Percentiles rank a stretch among this genome's conserved stretches.
Evolutionary conservation across 371 early-diverging fungal species (phyloP).

Genomic region (Mucor sp.): DNA sequence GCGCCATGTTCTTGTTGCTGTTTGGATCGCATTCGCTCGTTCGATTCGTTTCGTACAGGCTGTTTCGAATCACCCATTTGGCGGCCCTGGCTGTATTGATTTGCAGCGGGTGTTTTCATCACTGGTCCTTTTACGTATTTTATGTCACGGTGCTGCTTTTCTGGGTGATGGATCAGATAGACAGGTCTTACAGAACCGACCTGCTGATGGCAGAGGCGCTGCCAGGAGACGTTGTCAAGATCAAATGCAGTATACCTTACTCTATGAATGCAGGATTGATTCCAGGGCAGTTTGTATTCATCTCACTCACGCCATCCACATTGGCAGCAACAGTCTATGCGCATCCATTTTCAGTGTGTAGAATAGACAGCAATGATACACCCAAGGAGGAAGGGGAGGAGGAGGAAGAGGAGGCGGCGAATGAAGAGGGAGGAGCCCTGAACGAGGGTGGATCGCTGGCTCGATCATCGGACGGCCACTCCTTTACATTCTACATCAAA

Average conservation of each 20-base stretch:
- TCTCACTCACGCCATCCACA: conserved; percentile 18
- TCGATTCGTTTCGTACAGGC: conserved; percentile 30
- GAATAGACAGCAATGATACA: conserved; percentile 12
- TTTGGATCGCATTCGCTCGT: conserved; percentile 41
- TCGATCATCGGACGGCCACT: background rate
- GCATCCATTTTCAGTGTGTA: conserved; percentile 45
- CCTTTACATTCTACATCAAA: conserved; percentile 36
- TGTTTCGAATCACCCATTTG: conserved; percentile 41
- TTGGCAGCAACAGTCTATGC: conserved; percentile 13
- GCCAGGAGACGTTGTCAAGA: conserved; percentile 26
- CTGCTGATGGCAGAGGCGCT: conserved; percentile 20
- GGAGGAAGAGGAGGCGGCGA: background rate
- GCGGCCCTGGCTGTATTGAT: conserved; percentile 20
- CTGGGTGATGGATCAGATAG: conserved; percentile 39
- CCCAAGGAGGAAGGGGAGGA: background rate
- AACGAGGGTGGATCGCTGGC: background rate
- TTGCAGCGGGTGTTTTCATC: conserved; percentile 30
- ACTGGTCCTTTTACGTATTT: conserved; percentile 36
- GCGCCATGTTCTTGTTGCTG: conserved; percentile 10
- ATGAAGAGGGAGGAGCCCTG: background rate
- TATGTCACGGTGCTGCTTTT: conserved; percentile 25
- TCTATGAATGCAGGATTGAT: background rate
- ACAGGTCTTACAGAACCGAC: conserved; percentile 12
- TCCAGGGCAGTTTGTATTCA: conserved; percentile 37
- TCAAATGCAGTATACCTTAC: conserved; percentile 26